Evolutionary conservation across 148 eudicot genomes (phyloP), one percentile per base, ranked within the genome.

Genomic region (Rhododendron henanense): DNA sequence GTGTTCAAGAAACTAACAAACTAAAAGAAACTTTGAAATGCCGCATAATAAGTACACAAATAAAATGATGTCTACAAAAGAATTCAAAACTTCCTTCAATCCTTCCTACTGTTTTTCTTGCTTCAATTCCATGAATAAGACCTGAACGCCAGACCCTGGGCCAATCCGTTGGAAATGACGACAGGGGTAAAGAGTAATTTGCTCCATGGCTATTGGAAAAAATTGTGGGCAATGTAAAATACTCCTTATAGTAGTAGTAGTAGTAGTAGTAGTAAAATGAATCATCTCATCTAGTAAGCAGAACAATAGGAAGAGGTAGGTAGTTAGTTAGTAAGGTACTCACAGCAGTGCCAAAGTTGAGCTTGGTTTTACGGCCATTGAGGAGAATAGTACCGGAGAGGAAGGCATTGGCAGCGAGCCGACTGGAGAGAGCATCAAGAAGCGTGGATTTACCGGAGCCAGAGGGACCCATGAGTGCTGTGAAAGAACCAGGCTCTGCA

Each of bases 381-480:
- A 97, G 96, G 7, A 93, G 87, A 82, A 97, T 90, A 11, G 88
- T 79, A 1, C 99, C 99, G n/a, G 96, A 93, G 69, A 95, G 93
- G 81, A 97, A 97, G 1, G 95, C 95, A 78, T 97, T 97, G 14
- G 99, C 87, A 6, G 99, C 96, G 5, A 97, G 94, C 2, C 99
- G 94, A 37, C 95, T 88, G 1, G 98, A 92, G 11, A 97, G 94
- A 6, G 99, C 96, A 53, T 97, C 99, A 15, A 97, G 94, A 6
- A 97, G 90, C 0, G 99, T 97, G 1, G 98, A 95, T 85, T 97
- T 97, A 0, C 99, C 99, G 1, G 98, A 95, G 14, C 99, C 99
- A 21, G 99, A 97, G 3, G 99, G 99, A 0, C 99, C 99, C 99
- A 97, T 97, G 15, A 97, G 94, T 4, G 98, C 98, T 0, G 98